Evolutionary conservation across 2,329 filamentous ascomycete genomes (phyloP), one percentile per base, ranked within the genome.

Genomic region (Claviceps paspali): DNA sequence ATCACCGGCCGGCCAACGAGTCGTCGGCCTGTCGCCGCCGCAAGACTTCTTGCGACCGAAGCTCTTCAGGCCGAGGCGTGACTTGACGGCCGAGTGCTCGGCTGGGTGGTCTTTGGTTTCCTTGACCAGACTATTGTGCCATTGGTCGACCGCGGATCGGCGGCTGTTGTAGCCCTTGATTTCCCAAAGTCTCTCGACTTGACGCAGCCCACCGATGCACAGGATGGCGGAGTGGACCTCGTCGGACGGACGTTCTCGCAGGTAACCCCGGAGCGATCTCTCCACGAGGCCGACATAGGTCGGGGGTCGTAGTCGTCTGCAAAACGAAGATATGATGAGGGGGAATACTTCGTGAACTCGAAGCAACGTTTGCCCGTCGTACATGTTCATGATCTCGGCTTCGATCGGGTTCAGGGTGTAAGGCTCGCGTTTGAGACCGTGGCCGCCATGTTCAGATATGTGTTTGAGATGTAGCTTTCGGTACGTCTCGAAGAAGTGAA

Each of bases 401-500:
- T 79, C 75, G 43, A 79, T 73, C 0, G 75, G 75, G 45, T 79
- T 76, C 29, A 71, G 41, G 0, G 73, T 78, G 45, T 71, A 77
- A 0, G 73, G 68, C 38, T 64, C 62, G 29, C 52, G 60, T 29
- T 56, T 55, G 32, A 79, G 46, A 5, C 73, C 70, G 34, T 67
- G 59, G 10, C 68, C 67, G 28, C 56, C 57, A 38, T 73, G 61
- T 33, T 70, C 60, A 34, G 60, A 56, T 18, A 79, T 63, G 42
- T 73, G 70, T 45, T 72, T 56, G 6, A 76, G 52, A 45, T 79
- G 73, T 3, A 76, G 57, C 28, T 63, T 65, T 40, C 75, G 68
- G 48, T 76, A 78, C 1, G 64, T 74, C 50, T 79, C 75, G 49
- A 79, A 79, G 49, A 79, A 79, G 51, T 79, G 75, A 45, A 79